phyloP scores from a whole-genome alignment of 495 filamentous ascomycete genomes.

The Aspergillus carlsbadensis region DNA sequence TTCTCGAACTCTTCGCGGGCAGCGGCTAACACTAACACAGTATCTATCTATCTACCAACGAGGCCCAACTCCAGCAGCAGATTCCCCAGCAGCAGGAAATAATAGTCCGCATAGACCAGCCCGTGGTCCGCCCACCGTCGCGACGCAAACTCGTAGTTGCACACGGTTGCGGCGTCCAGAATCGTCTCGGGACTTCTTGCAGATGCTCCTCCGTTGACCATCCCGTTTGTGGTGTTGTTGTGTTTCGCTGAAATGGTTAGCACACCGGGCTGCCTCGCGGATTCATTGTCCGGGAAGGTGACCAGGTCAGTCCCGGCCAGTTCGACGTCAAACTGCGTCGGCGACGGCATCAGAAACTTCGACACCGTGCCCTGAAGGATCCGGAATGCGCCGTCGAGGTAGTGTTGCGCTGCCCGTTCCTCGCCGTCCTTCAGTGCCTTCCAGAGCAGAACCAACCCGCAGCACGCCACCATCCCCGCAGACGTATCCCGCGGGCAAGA shows the following conservation, averaged over 20 bases:
- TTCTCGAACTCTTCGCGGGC: too few relatives aligned
- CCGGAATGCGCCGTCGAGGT: slow-evolving; percentile 30
- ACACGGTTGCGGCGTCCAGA: slow-evolving; percentile 35
- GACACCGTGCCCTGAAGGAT: slow-evolving; percentile 33
- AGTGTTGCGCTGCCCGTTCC: slow-evolving; percentile 9
- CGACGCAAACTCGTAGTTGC: slow-evolving; percentile 38
- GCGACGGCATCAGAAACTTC: slow-evolving; percentile 16
- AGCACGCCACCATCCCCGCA: slow-evolving; percentile 42
- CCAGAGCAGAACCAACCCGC: slow-evolving; percentile 39
- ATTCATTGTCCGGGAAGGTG: slow-evolving; percentile 6
- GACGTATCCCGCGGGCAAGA: slow-evolving; percentile 35
- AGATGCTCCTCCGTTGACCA: neutral
- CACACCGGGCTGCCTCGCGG: neutral
- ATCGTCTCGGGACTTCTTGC: slow-evolving; percentile 18
- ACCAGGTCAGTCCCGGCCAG: neutral
- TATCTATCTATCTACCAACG: neutral
- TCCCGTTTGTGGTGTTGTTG: too few relatives aligned
- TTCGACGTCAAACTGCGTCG: slow-evolving; percentile 1
- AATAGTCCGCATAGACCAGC: slow-evolving; percentile 51
- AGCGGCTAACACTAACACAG: too few relatives aligned
- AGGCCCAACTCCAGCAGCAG: slow-evolving; percentile 24
- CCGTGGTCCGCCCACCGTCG: slow-evolving; percentile 40
- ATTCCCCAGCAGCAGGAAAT: slow-evolving; percentile 48
- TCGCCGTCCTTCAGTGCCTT: slow-evolving; percentile 19
- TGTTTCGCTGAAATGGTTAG: neutral